Percentiles rank a stretch among this genome's conserved stretches.
phyloP scores from a whole-genome alignment of 495 filamentous ascomycete genomes.

The Daldinia caldariorum region DNA sequence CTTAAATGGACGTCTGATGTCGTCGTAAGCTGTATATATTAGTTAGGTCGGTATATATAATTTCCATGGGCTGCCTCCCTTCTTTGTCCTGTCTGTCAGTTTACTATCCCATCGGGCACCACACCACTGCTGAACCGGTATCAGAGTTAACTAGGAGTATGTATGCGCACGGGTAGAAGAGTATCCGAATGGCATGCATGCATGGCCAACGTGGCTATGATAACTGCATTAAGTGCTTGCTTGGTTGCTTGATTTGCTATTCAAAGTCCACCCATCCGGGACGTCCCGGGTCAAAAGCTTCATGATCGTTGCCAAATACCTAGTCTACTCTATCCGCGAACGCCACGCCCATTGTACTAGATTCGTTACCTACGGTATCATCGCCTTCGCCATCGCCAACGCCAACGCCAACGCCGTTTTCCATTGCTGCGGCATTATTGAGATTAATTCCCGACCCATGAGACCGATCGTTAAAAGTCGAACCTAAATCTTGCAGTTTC shows the following conservation, averaged over 20 bases:
- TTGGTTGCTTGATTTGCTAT: conserved; percentile 7
- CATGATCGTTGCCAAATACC: conserved; percentile 26
- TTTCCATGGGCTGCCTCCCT: conserved; percentile 32
- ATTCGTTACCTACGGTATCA: conserved; percentile 33
- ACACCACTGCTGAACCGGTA: neutral
- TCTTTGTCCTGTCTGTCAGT: conserved; percentile 5
- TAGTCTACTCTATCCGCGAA: conserved; percentile 44
- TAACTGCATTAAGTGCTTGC: conserved; percentile 16
- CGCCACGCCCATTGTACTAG: conserved; percentile 38
- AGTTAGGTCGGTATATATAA: conserved; percentile 26
- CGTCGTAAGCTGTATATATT: conserved; percentile 24
- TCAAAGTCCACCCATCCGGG: conserved; percentile 11
- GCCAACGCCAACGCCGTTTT: conserved; percentile 27
- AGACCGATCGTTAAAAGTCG: conserved; percentile 15
- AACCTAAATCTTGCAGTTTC: conserved; percentile 52
- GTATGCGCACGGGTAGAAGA: conserved; percentile 14
- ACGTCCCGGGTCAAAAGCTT: conserved; percentile 13
- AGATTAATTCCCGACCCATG: conserved; percentile 20
- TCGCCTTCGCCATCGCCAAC: conserved; percentile 20
- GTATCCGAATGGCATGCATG: conserved; percentile 11
- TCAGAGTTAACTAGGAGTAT: conserved; percentile 4
- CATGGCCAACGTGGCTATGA: conserved; percentile 24
- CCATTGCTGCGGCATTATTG: conserved; percentile 21
- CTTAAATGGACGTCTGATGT: conserved; percentile 12
- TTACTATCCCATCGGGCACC: neutral